A percentile compares a stretch with the other conserved stretches of the same genome.
These are phyloP conservation scores for Phytophthora macrochlamydospora DNA, from an alignment of 352 stramenopile species.

Conservation along the genomic window DNA sequence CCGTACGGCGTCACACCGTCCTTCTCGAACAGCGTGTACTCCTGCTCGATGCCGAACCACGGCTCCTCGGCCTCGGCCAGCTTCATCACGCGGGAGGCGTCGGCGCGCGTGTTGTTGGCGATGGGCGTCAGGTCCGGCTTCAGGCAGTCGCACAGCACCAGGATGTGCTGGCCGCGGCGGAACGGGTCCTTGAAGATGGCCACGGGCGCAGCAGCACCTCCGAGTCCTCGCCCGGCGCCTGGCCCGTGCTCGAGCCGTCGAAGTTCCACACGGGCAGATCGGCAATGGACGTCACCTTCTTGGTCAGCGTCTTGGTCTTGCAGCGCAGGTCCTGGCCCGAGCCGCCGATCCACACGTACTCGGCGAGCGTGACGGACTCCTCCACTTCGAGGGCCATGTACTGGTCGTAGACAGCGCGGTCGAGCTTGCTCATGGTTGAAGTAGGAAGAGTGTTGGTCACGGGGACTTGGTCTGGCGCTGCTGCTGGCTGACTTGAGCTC, in stretches of 20 bases:
- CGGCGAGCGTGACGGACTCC: slow-evolving; percentile 66
- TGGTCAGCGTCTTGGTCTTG: slow-evolving; percentile 94
- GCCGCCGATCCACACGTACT: slow-evolving; percentile 97
- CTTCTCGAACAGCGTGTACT: slow-evolving; percentile 95
- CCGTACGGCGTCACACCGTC: slow-evolving; percentile 90
- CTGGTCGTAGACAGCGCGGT: slow-evolving; percentile 78
- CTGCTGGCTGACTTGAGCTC: slow-evolving; percentile 1
- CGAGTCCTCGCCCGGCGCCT: slow-evolving; percentile 97
- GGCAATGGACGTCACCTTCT: slow-evolving; percentile 65
- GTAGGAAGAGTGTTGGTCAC: slow-evolving; percentile 8
- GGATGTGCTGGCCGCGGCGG: slow-evolving; percentile 94
- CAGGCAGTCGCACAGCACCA: slow-evolving; percentile 98
- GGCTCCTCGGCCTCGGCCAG: slow-evolving; percentile 56
- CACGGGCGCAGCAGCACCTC: slow-evolving; percentile 94
- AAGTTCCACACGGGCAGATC: slow-evolving; percentile 98
- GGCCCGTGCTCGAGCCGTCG: slow-evolving; percentile 95
- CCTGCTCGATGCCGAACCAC: slow-evolving; percentile 98
- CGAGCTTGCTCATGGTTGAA: slow-evolving; percentile 79
- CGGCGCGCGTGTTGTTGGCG: slow-evolving; percentile 91
- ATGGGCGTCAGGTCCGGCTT: slow-evolving; percentile 94
- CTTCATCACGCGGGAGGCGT: slow-evolving; percentile 76
- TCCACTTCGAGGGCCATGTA: slow-evolving; percentile 76
- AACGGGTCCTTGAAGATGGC: slow-evolving; percentile 98
- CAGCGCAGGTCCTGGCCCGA: slow-evolving; percentile 91
- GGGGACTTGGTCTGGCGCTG: neutral